A percentile compares a stretch with the other conserved stretches of the same genome.
Evolutionary conservation across 1,284 basidiomycete genomes (phyloP).

Genomic region (Irpex sp.): DNA sequence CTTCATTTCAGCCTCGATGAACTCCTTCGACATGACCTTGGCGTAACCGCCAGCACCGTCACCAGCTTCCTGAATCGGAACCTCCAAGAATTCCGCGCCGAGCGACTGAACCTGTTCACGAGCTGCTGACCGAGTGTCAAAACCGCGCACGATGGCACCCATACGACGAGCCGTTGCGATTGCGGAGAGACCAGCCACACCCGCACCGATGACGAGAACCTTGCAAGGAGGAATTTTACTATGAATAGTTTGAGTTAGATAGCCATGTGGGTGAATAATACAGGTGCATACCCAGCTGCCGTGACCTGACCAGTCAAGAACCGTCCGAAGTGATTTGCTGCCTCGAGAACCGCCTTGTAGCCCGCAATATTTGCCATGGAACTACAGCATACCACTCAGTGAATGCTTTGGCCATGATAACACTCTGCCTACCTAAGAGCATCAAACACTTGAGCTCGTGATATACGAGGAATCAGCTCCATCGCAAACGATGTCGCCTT

Average conservation of each 20-base stretch:
- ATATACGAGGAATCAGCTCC: constrained; percentile 88
- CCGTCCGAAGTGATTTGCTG: constrained; percentile 81
- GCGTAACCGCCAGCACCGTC: constrained; percentile 80
- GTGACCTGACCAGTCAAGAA: constrained; percentile 88
- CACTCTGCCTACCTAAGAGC: constrained; percentile 60
- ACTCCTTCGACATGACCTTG: constrained; percentile 89
- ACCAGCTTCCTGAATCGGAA: constrained; percentile 74
- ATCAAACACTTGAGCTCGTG: constrained; percentile 83
- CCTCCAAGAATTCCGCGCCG: constrained; percentile 84
- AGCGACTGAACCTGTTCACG: constrained; percentile 85
- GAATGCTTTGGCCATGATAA: neutral
- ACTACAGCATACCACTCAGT: constrained; percentile 32
- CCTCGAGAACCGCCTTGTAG: constrained; percentile 85
- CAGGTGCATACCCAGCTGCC: constrained; percentile 66
- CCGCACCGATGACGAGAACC: constrained; percentile 82
- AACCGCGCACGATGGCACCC: constrained; percentile 83
- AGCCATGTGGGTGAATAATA: too few species aligned
- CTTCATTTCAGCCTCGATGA: constrained; percentile 85
- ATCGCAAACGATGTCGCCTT: constrained; percentile 72
- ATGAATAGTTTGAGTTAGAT: neutral
- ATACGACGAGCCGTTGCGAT: constrained; percentile 79
- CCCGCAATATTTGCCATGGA: constrained; percentile 91
- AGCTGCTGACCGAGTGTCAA: constrained; percentile 79
- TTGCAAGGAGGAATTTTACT: constrained; percentile 73
- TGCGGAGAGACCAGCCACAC: constrained; percentile 82